Base-by-base conservation (phyloP, 1,139 yeast species). In the Hansenula lynferdii region DNA sequence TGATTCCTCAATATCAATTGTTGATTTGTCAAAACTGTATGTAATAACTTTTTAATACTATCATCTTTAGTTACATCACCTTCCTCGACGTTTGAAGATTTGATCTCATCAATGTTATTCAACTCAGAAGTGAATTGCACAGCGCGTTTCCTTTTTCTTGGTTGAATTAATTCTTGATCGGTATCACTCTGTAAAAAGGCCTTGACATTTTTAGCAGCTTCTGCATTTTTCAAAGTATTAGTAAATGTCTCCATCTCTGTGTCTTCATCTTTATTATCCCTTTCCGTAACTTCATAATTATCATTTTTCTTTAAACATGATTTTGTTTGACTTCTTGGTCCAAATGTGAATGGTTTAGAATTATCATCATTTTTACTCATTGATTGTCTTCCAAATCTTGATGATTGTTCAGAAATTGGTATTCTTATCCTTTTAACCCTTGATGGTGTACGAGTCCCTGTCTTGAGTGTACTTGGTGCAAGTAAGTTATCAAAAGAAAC, bases 391-490 rank as follows among this genome's bases (percentile, higher is more conserved):
- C 27, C 23, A 26, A 40, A 20, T 22, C 53, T 50, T 3, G 43
- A 33, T 6, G 49, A 49, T 24, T 48, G 50, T 19, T 51, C 57
- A 2, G 57, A 51, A n/a, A 40, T 42, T 3, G 50, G 43, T 7
- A 36, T 37, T 24, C 36, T 41, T 15, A 25, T 39, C 0, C 46
- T 42, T 17, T 32, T 22, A 2, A 48, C 28, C 48, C 48, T 39
- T 4, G 56, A 53, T 2, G 57, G 57, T 0, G 57, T 51, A 6
- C 37, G 43, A 6, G 37, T 14, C 3, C n/a, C n/a, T n/a, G 31
- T 12, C 21, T 36, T 31, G 4, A 34, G 21, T 11, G 34, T 40
- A 20, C 50, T 47, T 11, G 50, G 45, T 1, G 53, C 52, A 39
- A 45, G n/a, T n/a, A n/a, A n/a, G n/a, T n/a, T n/a, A n/a, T n/a